phyloP scores from a whole-genome alignment of 441 rosid genomes.

The Brassica hybrid region DNA sequence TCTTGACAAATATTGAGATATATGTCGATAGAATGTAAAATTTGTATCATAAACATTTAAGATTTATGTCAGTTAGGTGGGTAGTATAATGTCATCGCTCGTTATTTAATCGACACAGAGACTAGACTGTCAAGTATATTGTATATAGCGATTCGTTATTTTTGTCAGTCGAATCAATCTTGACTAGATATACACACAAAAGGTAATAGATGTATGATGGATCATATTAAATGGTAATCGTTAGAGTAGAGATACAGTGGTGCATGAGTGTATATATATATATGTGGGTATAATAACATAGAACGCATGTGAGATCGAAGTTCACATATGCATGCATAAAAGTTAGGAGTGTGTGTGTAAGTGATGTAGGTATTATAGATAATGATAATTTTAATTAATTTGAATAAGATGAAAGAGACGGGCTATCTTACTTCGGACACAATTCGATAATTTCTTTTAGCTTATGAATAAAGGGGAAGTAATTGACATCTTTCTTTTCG shows the following conservation, averaged over 20 bases:
- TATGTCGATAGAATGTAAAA: conserved; percentile 25
- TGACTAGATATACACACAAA: conserved; percentile 31
- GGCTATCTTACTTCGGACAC: conserved; percentile 34
- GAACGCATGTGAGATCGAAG: conserved; percentile 37
- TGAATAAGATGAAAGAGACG: conserved; percentile 37
- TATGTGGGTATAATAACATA: conserved; percentile 34
- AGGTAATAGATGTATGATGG: conserved; percentile 34
- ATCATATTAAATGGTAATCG: conserved; percentile 13
- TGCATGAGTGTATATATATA: conserved; percentile 25
- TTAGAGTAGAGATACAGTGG: background rate
- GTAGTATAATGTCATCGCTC: conserved; percentile 15
- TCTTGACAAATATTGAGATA: conserved; percentile 24
- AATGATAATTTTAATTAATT: conserved; percentile 23
- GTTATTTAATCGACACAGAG: conserved; percentile 2
- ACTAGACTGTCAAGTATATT: background rate
- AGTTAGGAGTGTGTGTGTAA: conserved; percentile 23
- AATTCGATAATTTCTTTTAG: conserved; percentile 40
- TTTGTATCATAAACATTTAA: conserved; percentile 10
- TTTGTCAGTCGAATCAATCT: conserved; percentile 25
- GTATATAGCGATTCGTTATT: background rate
- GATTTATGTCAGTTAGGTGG: conserved; percentile 30
- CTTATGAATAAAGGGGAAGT: conserved; percentile 36
- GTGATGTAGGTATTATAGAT: conserved; percentile 15
- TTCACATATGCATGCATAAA: conserved; percentile 42
- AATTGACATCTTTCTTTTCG: conserved; percentile 42